Percentiles rank a stretch among this genome's conserved stretches.
These are phyloP conservation scores for Buddleja alternifolia DNA, from an alignment of 257 asterid genomes.

Conservation along the genomic window DNA sequence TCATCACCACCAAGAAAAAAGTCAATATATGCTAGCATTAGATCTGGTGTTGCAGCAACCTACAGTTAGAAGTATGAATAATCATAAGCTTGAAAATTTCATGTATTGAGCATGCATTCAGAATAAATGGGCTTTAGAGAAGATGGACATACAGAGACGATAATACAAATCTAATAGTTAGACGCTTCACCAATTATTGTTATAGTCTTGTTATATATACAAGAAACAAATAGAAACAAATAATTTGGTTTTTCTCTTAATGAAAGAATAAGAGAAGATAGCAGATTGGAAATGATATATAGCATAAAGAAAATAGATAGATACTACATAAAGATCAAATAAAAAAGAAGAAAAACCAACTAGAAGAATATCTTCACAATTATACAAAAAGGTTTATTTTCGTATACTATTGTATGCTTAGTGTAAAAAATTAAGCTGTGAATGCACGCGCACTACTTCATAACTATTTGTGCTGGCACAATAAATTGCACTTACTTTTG, in stretches of 20 bases:
- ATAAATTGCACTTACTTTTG: background rate
- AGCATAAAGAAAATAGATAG: background rate
- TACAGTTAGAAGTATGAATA: constrained; percentile 38
- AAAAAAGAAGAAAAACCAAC: background rate
- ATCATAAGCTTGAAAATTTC: constrained; percentile 16
- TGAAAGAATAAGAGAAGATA: background rate
- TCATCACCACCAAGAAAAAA: constrained; percentile 99
- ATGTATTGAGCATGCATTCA: constrained; percentile 12
- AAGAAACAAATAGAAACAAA: background rate
- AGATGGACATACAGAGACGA: background rate
- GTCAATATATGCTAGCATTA: constrained; percentile 91
- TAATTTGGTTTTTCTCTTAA: background rate
- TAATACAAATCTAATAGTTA: background rate
- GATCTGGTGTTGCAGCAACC: constrained; percentile 98
- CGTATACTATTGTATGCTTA: background rate
- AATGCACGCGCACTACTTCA: background rate
- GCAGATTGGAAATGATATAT: background rate
- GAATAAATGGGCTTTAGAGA: background rate
- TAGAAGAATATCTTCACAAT: background rate
- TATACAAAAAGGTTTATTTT: background rate
- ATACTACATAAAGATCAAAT: too few relatives aligned
- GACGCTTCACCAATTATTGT: background rate
- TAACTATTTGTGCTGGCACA: background rate
- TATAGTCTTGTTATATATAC: background rate
- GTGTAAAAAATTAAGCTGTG: background rate